Conservation (phyloP, 768 basidiomycete genomes). For the Panellus pusillus region DNA sequence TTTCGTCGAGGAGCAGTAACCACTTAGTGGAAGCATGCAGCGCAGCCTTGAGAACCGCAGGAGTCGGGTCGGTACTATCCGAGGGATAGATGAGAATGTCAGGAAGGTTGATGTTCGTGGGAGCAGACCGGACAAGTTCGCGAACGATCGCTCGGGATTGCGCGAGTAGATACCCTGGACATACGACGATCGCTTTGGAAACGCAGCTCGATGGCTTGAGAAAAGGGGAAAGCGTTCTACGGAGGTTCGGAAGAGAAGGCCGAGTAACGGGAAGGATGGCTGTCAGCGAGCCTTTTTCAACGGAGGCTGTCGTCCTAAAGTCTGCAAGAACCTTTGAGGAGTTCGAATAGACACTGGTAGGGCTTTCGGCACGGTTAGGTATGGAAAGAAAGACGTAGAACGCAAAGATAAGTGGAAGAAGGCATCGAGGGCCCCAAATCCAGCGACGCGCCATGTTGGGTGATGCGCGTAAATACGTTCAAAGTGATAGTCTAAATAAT, state of each 20-base stretch:
- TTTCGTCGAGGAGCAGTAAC: slow-evolving; percentile 52
- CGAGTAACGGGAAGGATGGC: slow-evolving; percentile 49
- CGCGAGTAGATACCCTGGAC: slow-evolving; percentile 37
- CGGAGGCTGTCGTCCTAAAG: neutral
- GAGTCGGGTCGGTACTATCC: slow-evolving; percentile 21
- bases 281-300: slow-evolving; percentile 37
- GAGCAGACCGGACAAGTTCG: slow-evolving; percentile 25
- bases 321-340: neutral
- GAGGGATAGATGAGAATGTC: slow-evolving; percentile 43
- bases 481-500: neutral
- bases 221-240: slow-evolving; percentile 38
- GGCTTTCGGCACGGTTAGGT: neutral
- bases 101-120: slow-evolving; percentile 33
- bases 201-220: slow-evolving; percentile 35
- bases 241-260: slow-evolving; percentile 34
- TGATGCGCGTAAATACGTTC: slow-evolving; percentile 13
- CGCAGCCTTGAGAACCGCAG: slow-evolving; percentile 36
- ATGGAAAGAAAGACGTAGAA: slow-evolving; percentile 9
- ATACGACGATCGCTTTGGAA: slow-evolving; percentile 48
- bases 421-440: slow-evolving; percentile 9
- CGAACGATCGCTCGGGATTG: slow-evolving; percentile 39
- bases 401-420: slow-evolving; percentile 14
- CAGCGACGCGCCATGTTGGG: slow-evolving; percentile 12
- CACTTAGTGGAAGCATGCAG: slow-evolving; percentile 45
- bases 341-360: neutral